Conservation (phyloP, 139 green algal species). For the Zygnema circumcarinatum region DNA sequence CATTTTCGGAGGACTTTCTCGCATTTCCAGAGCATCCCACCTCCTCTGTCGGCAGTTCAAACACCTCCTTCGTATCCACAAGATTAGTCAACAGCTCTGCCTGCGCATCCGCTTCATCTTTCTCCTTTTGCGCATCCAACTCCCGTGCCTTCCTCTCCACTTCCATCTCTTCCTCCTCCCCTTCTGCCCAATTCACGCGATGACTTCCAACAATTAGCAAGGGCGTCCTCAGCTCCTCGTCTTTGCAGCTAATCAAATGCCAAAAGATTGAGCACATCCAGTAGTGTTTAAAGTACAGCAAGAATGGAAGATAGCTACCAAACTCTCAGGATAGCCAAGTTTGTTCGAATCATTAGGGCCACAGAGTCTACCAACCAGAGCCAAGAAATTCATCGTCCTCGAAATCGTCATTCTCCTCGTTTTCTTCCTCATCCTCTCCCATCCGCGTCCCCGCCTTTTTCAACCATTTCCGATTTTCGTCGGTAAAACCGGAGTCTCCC, state of each 20-base stretch:
- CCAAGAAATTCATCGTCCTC: constrained; percentile 29
- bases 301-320: too few species aligned
- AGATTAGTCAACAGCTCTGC: constrained; percentile 57
- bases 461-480: constrained; percentile 54
- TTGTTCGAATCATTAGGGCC: too few species aligned
- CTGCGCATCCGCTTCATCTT: constrained; percentile 56
- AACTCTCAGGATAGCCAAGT: too few species aligned
- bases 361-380: constrained; percentile 8
- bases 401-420: constrained; percentile 39
- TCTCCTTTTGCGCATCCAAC: constrained; percentile 25
- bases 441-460: not conserved
- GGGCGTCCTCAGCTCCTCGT: too few species aligned
- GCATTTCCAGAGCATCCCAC: constrained; percentile 6
- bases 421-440: constrained; percentile 17
- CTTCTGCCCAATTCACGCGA: constrained; percentile 20
- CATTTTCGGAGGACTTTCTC: too few species aligned
- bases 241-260: too few species aligned
- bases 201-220: too few species aligned
- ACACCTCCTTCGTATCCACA: constrained; percentile 31
- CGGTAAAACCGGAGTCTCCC: constrained; percentile 31
- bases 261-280: too few species aligned
- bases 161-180: constrained; percentile 54
- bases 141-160: constrained; percentile 52
- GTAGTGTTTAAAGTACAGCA: too few species aligned
- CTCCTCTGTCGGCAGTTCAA: constrained; percentile 57